Evolutionary conservation across 208 protist species (phyloP), one percentile per base, ranked within the genome.

Genomic region (Leishmania arabica): DNA sequence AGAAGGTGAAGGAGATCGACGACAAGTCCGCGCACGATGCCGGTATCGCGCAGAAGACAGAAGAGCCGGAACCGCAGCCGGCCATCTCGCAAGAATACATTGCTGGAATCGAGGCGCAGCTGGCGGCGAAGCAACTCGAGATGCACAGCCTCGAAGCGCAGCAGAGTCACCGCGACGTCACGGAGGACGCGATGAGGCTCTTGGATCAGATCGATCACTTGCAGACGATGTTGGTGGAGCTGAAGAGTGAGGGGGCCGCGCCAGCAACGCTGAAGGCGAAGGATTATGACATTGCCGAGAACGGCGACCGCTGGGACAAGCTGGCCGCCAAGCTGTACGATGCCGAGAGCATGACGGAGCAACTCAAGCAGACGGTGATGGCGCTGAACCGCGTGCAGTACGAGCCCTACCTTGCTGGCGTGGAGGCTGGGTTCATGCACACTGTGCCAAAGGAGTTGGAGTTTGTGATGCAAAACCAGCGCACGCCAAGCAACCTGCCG

Each of bases 311-410:
- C 77, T 97, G 92, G 91, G 94, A 95, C 68, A 88, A 91, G 73
- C 77, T 97, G 11, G 91, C 92, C 17, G 90, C 89, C 6, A 88
- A 90, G 56, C 81, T 96, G 42, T 97, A 95, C 87, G 91, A 97
- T 79, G 89, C 91, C 37, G 91, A 96, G 76, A 79, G 85, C 13
- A 74, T 69, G 78, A 89, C 91, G 37, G 92, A 97, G 82, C 85
- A 97, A 82, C 82, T 95, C 45, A 83, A 88, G 69, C 88, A 90
- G 81, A 91, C 80, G 13, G 56, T 97, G 51, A 85, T 97, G 64
- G 81, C 91, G 17, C 88, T 97, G 40, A 97, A 97, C 79, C 90
- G 91, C 42, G 84, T 97, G 24, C 94, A 97, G 84, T 95, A 92
- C 85, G 91, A 91, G 64, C 94, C 94, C 5, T 97, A 97, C 84